phyloP scores from a whole-genome alignment of 805 yeast species.

The Sungouiozyma intestinalis region DNA sequence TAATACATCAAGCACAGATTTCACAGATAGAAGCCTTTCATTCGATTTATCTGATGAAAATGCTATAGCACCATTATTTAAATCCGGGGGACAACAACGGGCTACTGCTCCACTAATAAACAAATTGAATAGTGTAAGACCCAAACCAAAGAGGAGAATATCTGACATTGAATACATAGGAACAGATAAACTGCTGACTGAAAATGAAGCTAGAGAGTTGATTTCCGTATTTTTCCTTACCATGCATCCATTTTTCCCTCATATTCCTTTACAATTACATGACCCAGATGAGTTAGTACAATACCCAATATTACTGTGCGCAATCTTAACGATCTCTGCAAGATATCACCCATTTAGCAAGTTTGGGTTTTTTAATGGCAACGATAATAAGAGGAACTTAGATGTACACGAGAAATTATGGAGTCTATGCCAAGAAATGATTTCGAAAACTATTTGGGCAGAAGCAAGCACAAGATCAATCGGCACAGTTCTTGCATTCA shows the following conservation, averaged over 20 bases:
- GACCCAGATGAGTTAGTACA: slow-evolving; percentile 55
- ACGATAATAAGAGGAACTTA: slow-evolving; percentile 34
- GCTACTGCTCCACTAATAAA: slow-evolving; percentile 26
- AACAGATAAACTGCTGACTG: slow-evolving; percentile 44
- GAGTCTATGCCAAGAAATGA: slow-evolving; percentile 71
- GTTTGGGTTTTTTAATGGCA: slow-evolving; percentile 26
- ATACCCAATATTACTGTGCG: slow-evolving; percentile 71
- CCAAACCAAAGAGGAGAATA: slow-evolving; percentile 32
- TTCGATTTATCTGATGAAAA: slow-evolving; percentile 10
- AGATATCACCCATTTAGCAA: slow-evolving; percentile 57
- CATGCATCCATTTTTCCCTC: slow-evolving; percentile 87
- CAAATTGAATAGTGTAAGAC: slow-evolving; percentile 25
- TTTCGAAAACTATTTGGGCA: slow-evolving; percentile 88
- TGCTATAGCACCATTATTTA: slow-evolving; percentile 18
- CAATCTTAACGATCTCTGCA: slow-evolving; percentile 70
- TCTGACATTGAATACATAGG: slow-evolving; percentile 55
- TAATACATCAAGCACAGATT: background rate
- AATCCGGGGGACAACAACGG: slow-evolving; percentile 16
- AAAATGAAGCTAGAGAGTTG: slow-evolving; percentile 46
- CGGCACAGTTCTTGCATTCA: slow-evolving; percentile 77
- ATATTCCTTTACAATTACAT: slow-evolving; percentile 65
- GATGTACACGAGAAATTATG: slow-evolving; percentile 72
- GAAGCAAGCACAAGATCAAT: slow-evolving; percentile 81
- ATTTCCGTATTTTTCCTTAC: slow-evolving; percentile 58
- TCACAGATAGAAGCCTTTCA: background rate